These are phyloP conservation scores for Urostyla sp. DNA, from an alignment of 73 alveolate species.

Conservation along the genomic window DNA sequence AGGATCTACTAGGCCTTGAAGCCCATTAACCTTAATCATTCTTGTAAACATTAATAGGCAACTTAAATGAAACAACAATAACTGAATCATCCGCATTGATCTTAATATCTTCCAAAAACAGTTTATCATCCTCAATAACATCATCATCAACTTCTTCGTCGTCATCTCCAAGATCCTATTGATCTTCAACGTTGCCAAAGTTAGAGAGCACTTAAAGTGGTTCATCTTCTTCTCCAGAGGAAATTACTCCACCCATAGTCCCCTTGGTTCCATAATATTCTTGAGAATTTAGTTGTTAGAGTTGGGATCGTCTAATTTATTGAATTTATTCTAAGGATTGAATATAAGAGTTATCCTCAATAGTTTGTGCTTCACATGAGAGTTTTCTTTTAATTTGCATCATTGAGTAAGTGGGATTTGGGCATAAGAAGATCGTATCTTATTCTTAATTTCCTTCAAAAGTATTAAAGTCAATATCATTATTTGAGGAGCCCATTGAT, in stretches of 20 bases:
- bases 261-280: background rate
- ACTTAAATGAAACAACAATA: conserved; percentile 35
- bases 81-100: conserved; percentile 44
- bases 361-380: background rate
- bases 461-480: background rate
- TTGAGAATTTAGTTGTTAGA: no score
- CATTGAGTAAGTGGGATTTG: no score
- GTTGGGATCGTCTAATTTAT: background rate
- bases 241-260: background rate
- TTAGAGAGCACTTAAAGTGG: no score
- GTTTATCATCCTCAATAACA: conserved; percentile 35
- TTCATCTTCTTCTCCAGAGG: background rate
- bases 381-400: no score
- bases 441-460: background rate
- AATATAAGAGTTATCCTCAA: background rate
- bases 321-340: background rate
- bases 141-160: conserved; percentile 36
- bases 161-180: background rate
- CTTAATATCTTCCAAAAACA: conserved; percentile 8
- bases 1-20: conserved; percentile 6
- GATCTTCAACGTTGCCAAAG: no score
- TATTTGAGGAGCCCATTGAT: no score
- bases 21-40: conserved; percentile 14
- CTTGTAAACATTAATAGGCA: conserved; percentile 36
- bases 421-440: no score